These are phyloP conservation scores for Penicillium crystallinum DNA, from an alignment of 495 filamentous ascomycete species.

Conservation along the genomic window DNA sequence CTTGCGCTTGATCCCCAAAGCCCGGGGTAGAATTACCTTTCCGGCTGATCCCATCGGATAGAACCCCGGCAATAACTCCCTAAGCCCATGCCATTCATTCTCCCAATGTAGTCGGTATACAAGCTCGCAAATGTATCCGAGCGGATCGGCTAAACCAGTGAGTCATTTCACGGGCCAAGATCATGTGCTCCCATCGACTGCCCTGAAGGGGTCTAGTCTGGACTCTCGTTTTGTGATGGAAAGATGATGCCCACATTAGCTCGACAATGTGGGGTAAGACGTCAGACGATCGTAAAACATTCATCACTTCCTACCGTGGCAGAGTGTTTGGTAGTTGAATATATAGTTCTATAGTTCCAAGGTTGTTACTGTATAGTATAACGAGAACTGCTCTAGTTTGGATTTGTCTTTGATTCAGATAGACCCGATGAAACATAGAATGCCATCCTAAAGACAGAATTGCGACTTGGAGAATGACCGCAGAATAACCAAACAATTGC, in stretches of 20 bases:
- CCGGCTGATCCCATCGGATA: neutral
- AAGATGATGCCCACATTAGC: conserved; percentile 14
- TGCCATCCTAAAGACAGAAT: neutral
- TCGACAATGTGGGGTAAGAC: conserved; percentile 18
- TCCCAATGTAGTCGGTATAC: no score
- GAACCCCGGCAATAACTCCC: no score
- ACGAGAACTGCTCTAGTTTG: no score
- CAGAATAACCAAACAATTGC: neutral
- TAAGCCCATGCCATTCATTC: no score
- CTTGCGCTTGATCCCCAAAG: conserved; percentile 4
- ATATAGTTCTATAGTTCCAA: no score
- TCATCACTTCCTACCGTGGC: no score
- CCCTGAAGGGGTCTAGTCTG: conserved; percentile 8
- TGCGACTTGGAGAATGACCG: neutral
- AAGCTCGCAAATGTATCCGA: conserved; percentile 3
- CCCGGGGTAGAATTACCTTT: no score
- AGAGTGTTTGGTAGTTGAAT: no score
- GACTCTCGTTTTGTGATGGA: conserved; percentile 6
- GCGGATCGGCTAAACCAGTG: conserved; percentile 12
- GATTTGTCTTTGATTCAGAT: no score
- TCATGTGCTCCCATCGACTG: conserved; percentile 10
- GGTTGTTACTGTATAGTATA: no score
- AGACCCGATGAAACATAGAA: no score
- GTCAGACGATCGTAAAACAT: conserved; percentile 14
- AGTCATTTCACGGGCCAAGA: conserved; percentile 16